These are phyloP conservation scores for Davidsoniella australis DNA, from an alignment of 2,329 filamentous ascomycete species.

Conservation along the genomic window DNA sequence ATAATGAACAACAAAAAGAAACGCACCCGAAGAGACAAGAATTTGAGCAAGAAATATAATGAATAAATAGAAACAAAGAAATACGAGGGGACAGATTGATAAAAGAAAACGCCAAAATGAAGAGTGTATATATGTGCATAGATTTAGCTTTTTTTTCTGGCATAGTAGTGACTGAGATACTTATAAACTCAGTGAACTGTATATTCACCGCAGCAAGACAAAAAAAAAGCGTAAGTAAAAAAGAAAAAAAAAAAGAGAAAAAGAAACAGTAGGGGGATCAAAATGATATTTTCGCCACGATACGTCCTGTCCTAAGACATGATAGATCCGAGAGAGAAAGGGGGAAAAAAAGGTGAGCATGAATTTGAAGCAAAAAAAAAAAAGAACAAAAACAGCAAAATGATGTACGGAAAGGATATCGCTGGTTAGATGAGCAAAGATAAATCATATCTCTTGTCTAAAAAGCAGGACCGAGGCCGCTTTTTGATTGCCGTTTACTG, in stretches of 20 bases:
- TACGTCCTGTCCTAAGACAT: too few relatives aligned
- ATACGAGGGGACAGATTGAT: too few relatives aligned
- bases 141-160: not conserved
- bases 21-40: not conserved
- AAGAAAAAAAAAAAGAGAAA: conserved; percentile 6
- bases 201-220: not conserved
- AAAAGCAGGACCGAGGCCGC: conserved; percentile 56
- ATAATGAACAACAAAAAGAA: not conserved
- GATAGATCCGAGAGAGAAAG: not conserved
- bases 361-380: not conserved
- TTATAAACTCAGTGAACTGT: not conserved
- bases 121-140: conserved; percentile 3
- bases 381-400: too few relatives aligned
- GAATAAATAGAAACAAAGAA: not conserved
- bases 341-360: not conserved
- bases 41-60: not conserved
- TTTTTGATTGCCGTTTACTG: conserved; percentile 86
- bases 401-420: not conserved
- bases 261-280: not conserved
- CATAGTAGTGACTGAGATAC: conserved; percentile 2
- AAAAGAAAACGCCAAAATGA: conserved; percentile 1
- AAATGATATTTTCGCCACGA: too few relatives aligned
- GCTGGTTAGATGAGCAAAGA: not conserved
- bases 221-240: not conserved
- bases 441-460: not conserved